Evolutionary conservation across 2,329 filamentous ascomycete species (phyloP), one percentile per base, ranked within the genome.

Genomic region (Thielaviopsis punctulata): DNA sequence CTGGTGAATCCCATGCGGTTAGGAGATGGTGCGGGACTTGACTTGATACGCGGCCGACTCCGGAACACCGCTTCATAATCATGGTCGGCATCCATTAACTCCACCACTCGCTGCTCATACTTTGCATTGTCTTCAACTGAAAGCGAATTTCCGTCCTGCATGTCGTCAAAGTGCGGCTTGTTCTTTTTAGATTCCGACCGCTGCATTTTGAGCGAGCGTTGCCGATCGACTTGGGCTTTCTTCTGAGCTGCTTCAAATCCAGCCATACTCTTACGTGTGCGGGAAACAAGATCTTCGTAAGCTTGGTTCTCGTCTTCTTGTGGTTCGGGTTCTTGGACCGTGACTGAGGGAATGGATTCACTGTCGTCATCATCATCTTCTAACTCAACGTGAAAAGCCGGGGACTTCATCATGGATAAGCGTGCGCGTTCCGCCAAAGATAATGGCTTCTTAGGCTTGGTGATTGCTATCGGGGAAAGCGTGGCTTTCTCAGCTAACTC

Each of bases 11-110:
- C 50, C 50, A 48, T 49, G 13, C 53, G 49, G 22, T 48, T 65
- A 2, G 75, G 75, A 52, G 69, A 75, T 8, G 69, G 68, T 2
- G 79, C 63, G 1, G 88, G 87, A 63, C 87, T 94, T 10, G 77
- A 77, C 57, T 82, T 81, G 58, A 95, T 79, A 64, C 80, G 84
- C 0, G 89, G 89, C 57, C 89, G 68, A 57, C 85, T 89, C 66
- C 82, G 86, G 63, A 95, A 95, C 1, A 95, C 82, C 23, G 82
- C 83, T 55, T 84, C 82, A 64, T 87, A 84, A 55, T 93, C 86
- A 58, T 86, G 80, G 52, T 81, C 74, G 15, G 55, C 73, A 15
- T 57, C 73, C 53, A 94, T 80, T 41, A 94, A 66, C 57, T 82
- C 76, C 60, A 90, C 72, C 8, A 84, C 72, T 1, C 79, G 72